Evolutionary conservation across 768 basidiomycete genomes (phyloP), one percentile per base, ranked within the genome.

Genomic region (Boletus coccyginus): DNA sequence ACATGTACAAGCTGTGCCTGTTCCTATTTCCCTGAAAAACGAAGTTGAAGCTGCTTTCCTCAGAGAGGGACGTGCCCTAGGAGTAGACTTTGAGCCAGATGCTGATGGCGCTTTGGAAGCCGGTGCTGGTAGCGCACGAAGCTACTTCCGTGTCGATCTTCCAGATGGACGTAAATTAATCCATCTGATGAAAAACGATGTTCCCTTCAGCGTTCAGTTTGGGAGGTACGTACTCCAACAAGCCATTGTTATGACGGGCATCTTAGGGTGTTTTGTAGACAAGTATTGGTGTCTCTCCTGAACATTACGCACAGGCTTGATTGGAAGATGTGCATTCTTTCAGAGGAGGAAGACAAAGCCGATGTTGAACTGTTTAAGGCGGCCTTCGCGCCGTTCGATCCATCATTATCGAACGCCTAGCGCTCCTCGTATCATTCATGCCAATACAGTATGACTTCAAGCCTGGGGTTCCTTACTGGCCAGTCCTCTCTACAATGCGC

Each of bases 141-240:
- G 90, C 53, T 98, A 98, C 72, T 97, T 98, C 76, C 84, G 84
- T 61, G 88, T 98, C 6, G 93, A 97, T 62, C 74, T 98, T 49
- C 95, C 97, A 0, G 84, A 87, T 61, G 94, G 95, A 27, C 79
- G 79, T 59, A 89, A 82, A 73, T 77, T 98, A 77, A 86, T 98
- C 35, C 93, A 98, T 72, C 72, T 94, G 60, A 83, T 98, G 65
- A 86, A 86, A 66, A 84, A 86, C 33, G 79, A 87, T 19, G 77
- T 83, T 48, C 86, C 87, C 35, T 98, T 98, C 67, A 87, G 86
- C 60, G 77, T 98, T 44, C 94, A 98, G 69, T 98, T 98, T 72
- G 95, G 94, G 58, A 84, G 96, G 95, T 96, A 67, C 68, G 40
- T 55, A 40, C 32, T 36, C 5, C 43, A 6, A 21, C 14, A 12